These are phyloP conservation scores for Chlamydomonas sp. DNA, from an alignment of 139 green algal genomes.

Conservation along the genomic window DNA sequence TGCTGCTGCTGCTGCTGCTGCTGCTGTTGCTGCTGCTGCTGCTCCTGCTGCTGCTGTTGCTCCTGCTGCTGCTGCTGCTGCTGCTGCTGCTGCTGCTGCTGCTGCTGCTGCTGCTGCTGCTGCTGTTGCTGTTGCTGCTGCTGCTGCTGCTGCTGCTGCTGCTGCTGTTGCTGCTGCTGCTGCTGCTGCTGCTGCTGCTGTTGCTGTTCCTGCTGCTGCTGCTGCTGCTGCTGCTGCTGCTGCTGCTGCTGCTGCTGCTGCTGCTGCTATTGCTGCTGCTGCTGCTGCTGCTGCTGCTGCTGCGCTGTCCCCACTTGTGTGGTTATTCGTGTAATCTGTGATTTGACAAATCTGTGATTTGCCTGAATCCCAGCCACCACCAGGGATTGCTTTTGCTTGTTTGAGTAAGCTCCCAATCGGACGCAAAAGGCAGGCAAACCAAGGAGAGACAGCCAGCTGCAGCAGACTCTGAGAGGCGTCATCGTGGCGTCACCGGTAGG, in stretches of 20 bases:
- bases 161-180: constrained; percentile 3
- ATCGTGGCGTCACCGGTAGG: too few relatives aligned
- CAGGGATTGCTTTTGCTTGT: too few relatives aligned
- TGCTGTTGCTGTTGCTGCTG: constrained; percentile 5
- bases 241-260: not conserved
- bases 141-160: constrained; percentile 10
- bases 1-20: constrained; percentile 8
- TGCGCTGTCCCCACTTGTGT: too few relatives aligned
- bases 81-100: not conserved
- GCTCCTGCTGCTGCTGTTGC: constrained; percentile 1
- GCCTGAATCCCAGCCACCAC: too few relatives aligned
- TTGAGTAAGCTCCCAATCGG: too few relatives aligned
- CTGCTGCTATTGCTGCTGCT: not conserved
- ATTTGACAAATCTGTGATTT: too few relatives aligned
- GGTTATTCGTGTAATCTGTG: too few relatives aligned
- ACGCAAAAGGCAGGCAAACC: too few relatives aligned
- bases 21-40: constrained; percentile 8
- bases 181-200: not conserved
- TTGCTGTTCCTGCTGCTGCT: too few relatives aligned
- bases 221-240: constrained; percentile 5
- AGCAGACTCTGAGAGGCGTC: too few relatives aligned
- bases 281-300: not conserved
- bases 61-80: not conserved
- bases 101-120: not conserved
- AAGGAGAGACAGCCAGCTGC: too few relatives aligned